phyloP scores from a whole-genome alignment of 2,329 filamentous ascomycete species.

The Fusarium denticulatum region DNA sequence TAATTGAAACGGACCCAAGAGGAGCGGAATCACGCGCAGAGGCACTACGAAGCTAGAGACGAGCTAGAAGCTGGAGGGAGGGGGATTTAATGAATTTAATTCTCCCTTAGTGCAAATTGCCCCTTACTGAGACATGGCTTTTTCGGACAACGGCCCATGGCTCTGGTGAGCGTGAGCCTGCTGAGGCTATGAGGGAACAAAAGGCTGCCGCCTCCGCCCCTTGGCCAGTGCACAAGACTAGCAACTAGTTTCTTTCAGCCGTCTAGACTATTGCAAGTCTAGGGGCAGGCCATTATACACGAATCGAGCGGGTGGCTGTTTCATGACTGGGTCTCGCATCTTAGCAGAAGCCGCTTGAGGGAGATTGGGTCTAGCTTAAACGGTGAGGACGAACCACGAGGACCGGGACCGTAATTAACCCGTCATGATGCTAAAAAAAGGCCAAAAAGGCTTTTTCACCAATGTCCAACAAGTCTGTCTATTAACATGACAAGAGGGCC shows the following conservation, averaged over 20 bases:
- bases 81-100: neutral
- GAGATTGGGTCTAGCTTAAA: conserved; percentile 29
- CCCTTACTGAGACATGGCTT: conserved; percentile 26
- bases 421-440: conserved; percentile 39
- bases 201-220: conserved; percentile 8
- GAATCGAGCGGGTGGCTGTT: conserved; percentile 32
- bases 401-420: conserved; percentile 35
- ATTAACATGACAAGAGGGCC: neutral
- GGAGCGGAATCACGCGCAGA: conserved; percentile 28
- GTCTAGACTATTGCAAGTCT: conserved; percentile 3
- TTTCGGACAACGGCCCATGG: neutral
- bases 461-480: conserved; percentile 2
- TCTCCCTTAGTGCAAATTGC: conserved; percentile 2
- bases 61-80: conserved; percentile 24
- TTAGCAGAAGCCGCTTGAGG: neutral
- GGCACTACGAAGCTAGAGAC: conserved; percentile 24
- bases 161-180: neutral
- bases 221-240: conserved; percentile 4
- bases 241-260: conserved; percentile 1
- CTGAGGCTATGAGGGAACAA: neutral
- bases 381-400: conserved; percentile 29
- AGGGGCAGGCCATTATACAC: neutral
- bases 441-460: neutral
- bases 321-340: conserved; percentile 22
- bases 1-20: neutral